Percentiles rank a stretch among this genome's conserved stretches.
Conservation (phyloP, 257 asterid genomes). For the Capsicum rhomboideum region DNA sequence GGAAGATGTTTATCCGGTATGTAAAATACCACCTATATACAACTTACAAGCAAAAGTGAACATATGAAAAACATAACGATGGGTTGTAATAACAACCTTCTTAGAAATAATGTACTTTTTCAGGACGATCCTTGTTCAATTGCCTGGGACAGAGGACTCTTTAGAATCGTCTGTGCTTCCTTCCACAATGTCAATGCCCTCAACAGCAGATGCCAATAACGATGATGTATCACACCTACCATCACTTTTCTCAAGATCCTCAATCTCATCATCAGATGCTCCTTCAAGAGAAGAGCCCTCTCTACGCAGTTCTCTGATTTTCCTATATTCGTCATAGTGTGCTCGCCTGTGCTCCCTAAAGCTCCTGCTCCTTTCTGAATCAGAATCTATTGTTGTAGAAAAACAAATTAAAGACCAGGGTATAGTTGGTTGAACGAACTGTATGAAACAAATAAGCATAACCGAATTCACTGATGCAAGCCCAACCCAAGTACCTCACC, state of each 20-base stretch:
- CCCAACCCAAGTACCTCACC: not conserved
- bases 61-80: not conserved
- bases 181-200: conserved; percentile 39
- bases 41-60: not conserved
- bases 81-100: not conserved
- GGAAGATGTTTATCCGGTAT: not conserved
- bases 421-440: not conserved
- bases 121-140: conserved; percentile 14
- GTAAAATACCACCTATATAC: not conserved
- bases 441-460: not conserved
- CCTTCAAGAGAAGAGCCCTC: conserved; percentile 41
- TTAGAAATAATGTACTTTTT: not conserved
- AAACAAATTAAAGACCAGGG: not conserved
- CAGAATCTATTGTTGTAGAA: conserved; percentile 19
- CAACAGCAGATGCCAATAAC: conserved; percentile 47
- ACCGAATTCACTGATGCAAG: not conserved
- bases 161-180: not conserved
- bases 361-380: conserved; percentile 46
- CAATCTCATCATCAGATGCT: conserved; percentile 45
- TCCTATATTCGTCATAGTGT: conserved; percentile 80
- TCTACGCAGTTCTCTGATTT: conserved; percentile 53
- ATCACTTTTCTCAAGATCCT: conserved; percentile 3
- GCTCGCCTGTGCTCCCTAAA: conserved; percentile 78
- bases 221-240: conserved; percentile 21
- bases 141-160: conserved; percentile 18